phyloP scores from a whole-genome alignment of 2,329 filamentous ascomycete genomes.

The Orbilia ellipsospora region DNA sequence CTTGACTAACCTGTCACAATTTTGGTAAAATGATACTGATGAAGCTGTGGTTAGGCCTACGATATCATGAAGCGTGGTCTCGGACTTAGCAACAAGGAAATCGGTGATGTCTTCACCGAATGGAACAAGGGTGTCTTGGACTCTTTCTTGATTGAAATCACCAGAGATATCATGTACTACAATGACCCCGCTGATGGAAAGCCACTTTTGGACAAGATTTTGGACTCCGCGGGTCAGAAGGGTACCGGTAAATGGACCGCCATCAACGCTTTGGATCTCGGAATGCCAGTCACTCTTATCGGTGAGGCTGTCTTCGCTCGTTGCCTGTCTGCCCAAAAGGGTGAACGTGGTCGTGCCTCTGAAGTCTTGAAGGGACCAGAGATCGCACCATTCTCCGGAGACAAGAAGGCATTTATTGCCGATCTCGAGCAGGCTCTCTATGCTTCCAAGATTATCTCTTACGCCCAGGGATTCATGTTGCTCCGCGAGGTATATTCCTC shows the following conservation, averaged over 20 bases:
- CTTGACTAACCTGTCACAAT: background rate
- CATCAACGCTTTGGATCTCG: slow-evolving; percentile 97
- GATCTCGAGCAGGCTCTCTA: slow-evolving; percentile 99
- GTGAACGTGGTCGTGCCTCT: slow-evolving; percentile 85
- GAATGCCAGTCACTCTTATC: slow-evolving; percentile 98
- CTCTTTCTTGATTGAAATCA: slow-evolving; percentile 99
- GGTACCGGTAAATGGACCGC: slow-evolving; percentile 99
- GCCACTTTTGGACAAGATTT: slow-evolving; percentile 96
- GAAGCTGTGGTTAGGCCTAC: slow-evolving; percentile 76
- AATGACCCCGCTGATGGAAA: slow-evolving; percentile 88
- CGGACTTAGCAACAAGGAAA: slow-evolving; percentile 88
- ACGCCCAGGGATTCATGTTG: slow-evolving; percentile 99
- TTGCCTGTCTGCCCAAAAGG: slow-evolving; percentile 94
- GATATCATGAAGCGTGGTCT: slow-evolving; percentile 99
- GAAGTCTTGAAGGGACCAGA: slow-evolving; percentile 80
- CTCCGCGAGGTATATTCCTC: slow-evolving; percentile 84
- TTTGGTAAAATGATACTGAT: slow-evolving; percentile 19
- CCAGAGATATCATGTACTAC: slow-evolving; percentile 97
- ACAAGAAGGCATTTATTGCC: slow-evolving; percentile 92
- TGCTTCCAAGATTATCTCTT: slow-evolving; percentile 99
- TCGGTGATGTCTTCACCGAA: slow-evolving; percentile 90
- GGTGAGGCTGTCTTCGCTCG: slow-evolving; percentile 96
- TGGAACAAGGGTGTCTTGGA: slow-evolving; percentile 99
- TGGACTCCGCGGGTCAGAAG: slow-evolving; percentile 98
- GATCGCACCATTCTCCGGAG: slow-evolving; percentile 79